Evolutionary conservation across 495 filamentous ascomycete genomes (phyloP).

Genomic region (Xylaria venustula): DNA sequence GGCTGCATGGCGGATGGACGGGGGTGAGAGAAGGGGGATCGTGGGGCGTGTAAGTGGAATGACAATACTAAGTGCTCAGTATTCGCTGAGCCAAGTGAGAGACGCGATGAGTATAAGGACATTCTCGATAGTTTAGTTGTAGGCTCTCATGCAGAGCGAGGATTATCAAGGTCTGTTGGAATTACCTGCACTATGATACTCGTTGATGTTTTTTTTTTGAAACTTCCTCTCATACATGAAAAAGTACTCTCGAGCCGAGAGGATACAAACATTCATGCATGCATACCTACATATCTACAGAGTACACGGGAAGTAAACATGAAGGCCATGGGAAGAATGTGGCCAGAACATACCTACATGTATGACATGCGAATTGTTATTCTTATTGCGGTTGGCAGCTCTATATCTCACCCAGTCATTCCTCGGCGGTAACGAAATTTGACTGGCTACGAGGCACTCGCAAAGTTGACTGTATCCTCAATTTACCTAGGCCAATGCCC

Average conservation of each 20-base stretch:
- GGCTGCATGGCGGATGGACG: slow-evolving; percentile 9
- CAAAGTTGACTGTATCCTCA: neutral
- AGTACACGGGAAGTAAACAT: neutral
- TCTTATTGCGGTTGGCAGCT: neutral
- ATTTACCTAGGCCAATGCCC: neutral
- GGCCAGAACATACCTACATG: neutral
- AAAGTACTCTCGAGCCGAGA: too few relatives aligned
- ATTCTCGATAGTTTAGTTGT: neutral
- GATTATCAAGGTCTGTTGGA: slow-evolving; percentile 2
- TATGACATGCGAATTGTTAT: slow-evolving; percentile 1
- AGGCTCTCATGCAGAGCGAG: slow-evolving; percentile 2
- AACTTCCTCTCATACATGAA: too few relatives aligned
- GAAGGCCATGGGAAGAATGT: neutral
- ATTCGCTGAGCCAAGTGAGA: neutral
- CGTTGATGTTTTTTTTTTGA: neutral
- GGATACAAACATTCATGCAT: neutral
- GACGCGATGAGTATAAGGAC: neutral
- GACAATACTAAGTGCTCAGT: neutral
- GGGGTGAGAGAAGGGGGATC: neutral
- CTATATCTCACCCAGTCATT: too few relatives aligned
- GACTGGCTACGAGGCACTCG: neutral
- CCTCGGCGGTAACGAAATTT: neutral
- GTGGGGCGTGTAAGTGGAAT: neutral
- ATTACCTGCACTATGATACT: neutral
- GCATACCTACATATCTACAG: neutral